Base-by-base conservation (phyloP, 768 basidiomycete genomes). In the Leccinellum luteum region DNA sequence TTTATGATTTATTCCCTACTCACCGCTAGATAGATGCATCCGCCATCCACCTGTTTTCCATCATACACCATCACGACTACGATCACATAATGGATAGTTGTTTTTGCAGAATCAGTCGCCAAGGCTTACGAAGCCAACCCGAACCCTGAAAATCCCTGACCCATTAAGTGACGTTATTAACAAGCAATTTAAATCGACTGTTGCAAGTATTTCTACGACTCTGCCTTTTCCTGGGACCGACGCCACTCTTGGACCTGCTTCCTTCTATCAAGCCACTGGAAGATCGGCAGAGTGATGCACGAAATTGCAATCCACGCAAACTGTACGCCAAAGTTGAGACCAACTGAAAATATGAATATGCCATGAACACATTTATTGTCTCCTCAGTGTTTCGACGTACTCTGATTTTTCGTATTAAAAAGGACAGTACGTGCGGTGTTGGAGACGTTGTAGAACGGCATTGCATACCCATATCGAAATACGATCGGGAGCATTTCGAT, bases 361-460 rank as follows among this genome's bases (percentile, higher is more conserved):
- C 19, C 41, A 19, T 43, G 15, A 45, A 1, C 17, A 15, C 25
- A 44, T 10, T 65, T 35, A 34, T 10, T 31, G 44, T 34, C 31
- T 23, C 21, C 27, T n/a, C 35, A n/a, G 1, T 6, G 5, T 38
- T 15, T 13, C 30, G 10, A 75, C 82, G 35, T 57, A 86, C 85
- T 66, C 19, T 80, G 71, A 58, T 86, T 85, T 65, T 81, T 83
- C 3, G 86, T 87, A 35, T 79, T 74, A 61, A 91, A 89, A n/a
- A 86, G 68, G 55, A 91, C 75, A 25, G 82, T 75, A 19, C 89
- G 78, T 4, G 83, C 78, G 1, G 85, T 81, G 38, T 75, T 71
- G 14, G 85, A 82, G 28, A 90, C 75, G 62, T 90, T 87, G 68
- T 87, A 90, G 65, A 91, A 89, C 1, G 89, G 89, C 60, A 76